Base-by-base conservation (phyloP, 495 filamentous ascomycete genomes). In the Neurospora sp. region DNA sequence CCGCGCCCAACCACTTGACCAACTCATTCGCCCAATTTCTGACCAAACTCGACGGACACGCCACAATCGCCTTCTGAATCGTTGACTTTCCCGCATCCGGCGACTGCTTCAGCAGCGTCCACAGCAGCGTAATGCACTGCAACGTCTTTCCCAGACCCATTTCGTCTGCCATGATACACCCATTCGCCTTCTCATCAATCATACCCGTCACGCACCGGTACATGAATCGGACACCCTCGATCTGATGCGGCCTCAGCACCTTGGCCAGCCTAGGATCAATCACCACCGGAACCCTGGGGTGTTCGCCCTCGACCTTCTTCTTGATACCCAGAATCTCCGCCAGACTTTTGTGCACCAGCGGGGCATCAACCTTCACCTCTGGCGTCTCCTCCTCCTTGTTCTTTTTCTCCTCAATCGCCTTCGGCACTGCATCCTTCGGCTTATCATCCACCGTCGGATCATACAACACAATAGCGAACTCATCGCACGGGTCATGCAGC, bases 161-260 rank as follows among this genome's bases (percentile, higher is more conserved):
- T 77, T 97, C 96, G 79, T 99, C 96, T 75, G 96, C 96, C 96
- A 99, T 99, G 80, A 99, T 99, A 80, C 96, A 98, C 0, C 96
- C 96, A 82, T 98, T 93, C 31, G 96, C 96, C 72, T 94, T 96
- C 59, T 90, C 88, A 79, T 99, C 96, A 75, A 98, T 90, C 88
- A 98, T 86, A 7, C 96, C 96, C 34, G 95, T 98, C 24, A 94
- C 93, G 80, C 93, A 96, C 71, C 89, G 87, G 81, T 98, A 99
- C 84, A 99, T 89, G 78, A 99, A 99, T 86, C 97, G 97, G 59
- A 99, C 96, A 80, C 96, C 96, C 80, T 98, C 96, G 45, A 99
- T 92, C 82, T 99, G 96, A 91, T 99, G 96, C 9, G 96, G 96
- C 38, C 96, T 90, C 36, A 99, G 83, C 34, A 98, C 92, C 80